Percentiles rank a stretch among this genome's conserved stretches.
Conservation (phyloP, 2,329 filamentous ascomycete genomes). For the Claviceps sp. region DNA sequence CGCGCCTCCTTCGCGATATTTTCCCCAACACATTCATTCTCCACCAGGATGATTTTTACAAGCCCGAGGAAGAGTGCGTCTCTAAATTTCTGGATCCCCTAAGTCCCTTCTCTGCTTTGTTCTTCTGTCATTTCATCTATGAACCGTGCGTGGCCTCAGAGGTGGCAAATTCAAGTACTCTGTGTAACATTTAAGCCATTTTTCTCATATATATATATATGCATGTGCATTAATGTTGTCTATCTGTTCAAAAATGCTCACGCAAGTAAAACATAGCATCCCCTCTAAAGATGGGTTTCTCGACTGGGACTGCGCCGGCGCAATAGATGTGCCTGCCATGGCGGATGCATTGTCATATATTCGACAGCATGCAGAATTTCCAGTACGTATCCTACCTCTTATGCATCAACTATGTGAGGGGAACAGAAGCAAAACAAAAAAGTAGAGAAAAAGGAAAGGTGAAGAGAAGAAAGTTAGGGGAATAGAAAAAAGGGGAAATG, state of each 20-base stretch:
- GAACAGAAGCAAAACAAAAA: background rate
- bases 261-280: constrained; percentile 25
- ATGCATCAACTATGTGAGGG: no score
- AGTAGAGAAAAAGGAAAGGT: background rate
- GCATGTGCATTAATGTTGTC: background rate
- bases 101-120: no score
- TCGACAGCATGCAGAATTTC: constrained; percentile 50
- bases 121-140: no score
- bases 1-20: constrained; percentile 68
- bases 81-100: no score
- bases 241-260: background rate
- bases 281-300: constrained; percentile 47
- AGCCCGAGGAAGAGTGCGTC: constrained; percentile 56
- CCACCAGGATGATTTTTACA: constrained; percentile 95
- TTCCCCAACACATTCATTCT: constrained; percentile 71
- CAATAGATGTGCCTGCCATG: constrained; percentile 61
- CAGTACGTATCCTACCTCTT: constrained; percentile 11
- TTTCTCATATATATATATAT: background rate
- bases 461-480: background rate
- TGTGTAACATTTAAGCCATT: background rate
- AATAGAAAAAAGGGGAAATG: background rate
- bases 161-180: no score
- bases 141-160: no score
- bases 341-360: constrained; percentile 56
- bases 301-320: constrained; percentile 85